Base-by-base conservation (phyloP, 1,284 basidiomycete genomes). In the Somion occarium region DNA sequence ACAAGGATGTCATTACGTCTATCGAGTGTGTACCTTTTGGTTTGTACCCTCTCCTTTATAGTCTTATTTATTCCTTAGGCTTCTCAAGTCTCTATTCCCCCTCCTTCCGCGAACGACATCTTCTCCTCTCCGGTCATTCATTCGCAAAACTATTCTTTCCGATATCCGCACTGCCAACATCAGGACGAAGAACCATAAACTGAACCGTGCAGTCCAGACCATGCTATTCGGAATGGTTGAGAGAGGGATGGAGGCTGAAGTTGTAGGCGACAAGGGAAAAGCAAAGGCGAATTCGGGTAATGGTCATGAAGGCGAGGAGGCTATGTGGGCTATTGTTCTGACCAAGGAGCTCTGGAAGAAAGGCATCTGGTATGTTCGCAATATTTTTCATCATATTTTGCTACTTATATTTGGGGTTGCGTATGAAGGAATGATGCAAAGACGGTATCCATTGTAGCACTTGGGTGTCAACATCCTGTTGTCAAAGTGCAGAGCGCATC, bases 141-240 rank as follows among this genome's bases (percentile, higher is more conserved):
- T 99, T 57, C 87, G 94, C n/a, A 88, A 87, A 61, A 97, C 93
- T 1, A 99, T 99, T 64, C 76, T 98, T n/a, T 87, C 91, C 15
- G 96, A 99, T 61, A 91, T 99, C 59, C 88, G 88, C 61, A 91
- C 88, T 3, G 94, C 96, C 38, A 99, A 99, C 65, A 72, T 83
- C 38, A 87, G 85, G 53, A 78, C 88, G 38, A 94, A 93, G 68
- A 97, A 98, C 63, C 94, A 98, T 73, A 94, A 95, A 62, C 83
- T 99, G 25, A 99, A 99, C 66, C 84, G 93, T 38, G 90, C 94
- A 19, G 93, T 99, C 0, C 97, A 99, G 68, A 90, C 93, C 7
- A 88, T 99, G 76, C 77, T 99, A 25, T 99, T 99, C 66, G 82
- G 83, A 48, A 98, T 99, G 91, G 86, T 99, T 5, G 94, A 98